Evolutionary conservation across 2,329 filamentous ascomycete genomes (phyloP).

Genomic region (Aspergillus neoniger): DNA sequence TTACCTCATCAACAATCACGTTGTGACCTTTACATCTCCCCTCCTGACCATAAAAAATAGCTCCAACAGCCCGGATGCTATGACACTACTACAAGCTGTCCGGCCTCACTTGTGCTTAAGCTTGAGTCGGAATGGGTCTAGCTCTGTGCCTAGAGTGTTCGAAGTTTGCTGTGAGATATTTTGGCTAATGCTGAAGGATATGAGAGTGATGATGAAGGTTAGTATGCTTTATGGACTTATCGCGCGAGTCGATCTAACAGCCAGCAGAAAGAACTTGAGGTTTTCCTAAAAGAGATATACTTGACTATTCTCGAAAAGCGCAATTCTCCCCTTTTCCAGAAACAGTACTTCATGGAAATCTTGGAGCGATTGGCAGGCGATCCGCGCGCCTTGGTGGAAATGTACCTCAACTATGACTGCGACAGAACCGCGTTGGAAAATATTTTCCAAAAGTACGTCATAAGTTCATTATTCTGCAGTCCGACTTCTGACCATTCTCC

Average conservation of each 20-base stretch:
- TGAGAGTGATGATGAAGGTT: slow-evolving; percentile 91
- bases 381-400: slow-evolving; percentile 84
- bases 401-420: slow-evolving; percentile 98
- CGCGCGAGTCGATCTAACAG: slow-evolving; percentile 17
- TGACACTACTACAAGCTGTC: slow-evolving; percentile 87
- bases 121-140: slow-evolving; percentile 91
- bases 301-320: slow-evolving; percentile 85
- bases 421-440: slow-evolving; percentile 91
- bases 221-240: slow-evolving; percentile 26
- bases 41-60: slow-evolving; percentile 90
- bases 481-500: slow-evolving; percentile 1
- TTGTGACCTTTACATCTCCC: slow-evolving; percentile 85
- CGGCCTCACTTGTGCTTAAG: slow-evolving; percentile 97
- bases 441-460: slow-evolving; percentile 73
- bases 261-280: slow-evolving; percentile 85
- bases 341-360: slow-evolving; percentile 85
- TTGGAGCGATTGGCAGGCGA: slow-evolving; percentile 82
- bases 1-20: slow-evolving; percentile 92
- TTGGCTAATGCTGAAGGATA: slow-evolving; percentile 92
- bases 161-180: slow-evolving; percentile 97
- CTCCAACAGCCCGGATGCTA: slow-evolving; percentile 77
- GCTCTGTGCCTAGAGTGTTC: slow-evolving; percentile 87
- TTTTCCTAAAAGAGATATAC: slow-evolving; percentile 97
- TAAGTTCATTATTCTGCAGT: neutral
- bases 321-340: slow-evolving; percentile 84